phyloP scores from a whole-genome alignment of 208 protist species.

The Leptomonas pyrrhocoris region DNA sequence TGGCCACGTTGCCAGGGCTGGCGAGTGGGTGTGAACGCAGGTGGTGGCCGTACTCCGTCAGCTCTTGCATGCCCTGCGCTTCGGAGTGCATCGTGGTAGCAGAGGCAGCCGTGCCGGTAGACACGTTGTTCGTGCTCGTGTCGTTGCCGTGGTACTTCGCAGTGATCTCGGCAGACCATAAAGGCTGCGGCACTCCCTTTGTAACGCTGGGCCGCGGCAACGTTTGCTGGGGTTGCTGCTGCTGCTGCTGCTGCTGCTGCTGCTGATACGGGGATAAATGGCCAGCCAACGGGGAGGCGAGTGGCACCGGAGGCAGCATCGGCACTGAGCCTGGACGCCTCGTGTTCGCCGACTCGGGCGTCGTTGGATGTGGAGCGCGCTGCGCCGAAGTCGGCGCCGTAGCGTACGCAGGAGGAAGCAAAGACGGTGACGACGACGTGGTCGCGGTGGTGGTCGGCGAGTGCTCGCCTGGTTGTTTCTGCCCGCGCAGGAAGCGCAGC shows the following conservation, averaged over 20 bases:
- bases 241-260: neutral
- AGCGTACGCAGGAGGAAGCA: no score
- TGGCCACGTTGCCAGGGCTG: no score
- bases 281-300: no score
- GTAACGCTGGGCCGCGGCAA: no score
- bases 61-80: neutral
- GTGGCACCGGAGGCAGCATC: no score
- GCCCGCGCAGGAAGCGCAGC: conserved; percentile 19
- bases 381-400: no score
- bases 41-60: neutral
- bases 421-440: neutral
- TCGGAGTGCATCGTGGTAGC: neutral
- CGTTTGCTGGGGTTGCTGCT: neutral
- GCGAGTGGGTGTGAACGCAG: no score
- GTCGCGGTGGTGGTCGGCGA: neutral
- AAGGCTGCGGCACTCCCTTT: neutral
- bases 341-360: no score
- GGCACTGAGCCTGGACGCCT: no score
- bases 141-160: neutral
- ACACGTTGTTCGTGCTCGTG: neutral
- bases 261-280: no score
- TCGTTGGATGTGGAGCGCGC: neutral
- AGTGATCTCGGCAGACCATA: neutral
- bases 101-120: neutral
- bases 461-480: neutral